Percentiles rank a stretch among this genome's conserved stretches.
These are phyloP conservation scores for Articulospora tetracladia DNA, from an alignment of 495 filamentous ascomycete genomes.

Conservation along the genomic window DNA sequence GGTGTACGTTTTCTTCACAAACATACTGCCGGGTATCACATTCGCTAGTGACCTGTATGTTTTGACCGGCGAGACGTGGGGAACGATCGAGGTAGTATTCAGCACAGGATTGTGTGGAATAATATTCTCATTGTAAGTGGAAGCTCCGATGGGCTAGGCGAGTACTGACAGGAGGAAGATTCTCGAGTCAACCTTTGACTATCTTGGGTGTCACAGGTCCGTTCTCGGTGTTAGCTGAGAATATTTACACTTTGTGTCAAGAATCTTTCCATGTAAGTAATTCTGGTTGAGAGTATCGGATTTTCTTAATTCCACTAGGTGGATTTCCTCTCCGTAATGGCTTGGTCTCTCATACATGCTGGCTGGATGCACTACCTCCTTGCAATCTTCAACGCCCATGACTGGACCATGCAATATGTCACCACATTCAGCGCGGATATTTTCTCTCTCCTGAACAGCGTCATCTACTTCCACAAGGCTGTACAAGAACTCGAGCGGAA, in stretches of 20 bases:
- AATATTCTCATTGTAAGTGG: conserved; percentile 59
- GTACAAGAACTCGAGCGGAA: conserved; percentile 63
- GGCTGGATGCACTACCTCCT: conserved; percentile 67
- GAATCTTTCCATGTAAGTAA: conserved; percentile 50
- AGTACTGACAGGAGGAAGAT: conserved; percentile 32
- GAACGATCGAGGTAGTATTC: conserved; percentile 68
- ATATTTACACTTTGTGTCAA: conserved; percentile 58
- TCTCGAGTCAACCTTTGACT: conserved; percentile 66
- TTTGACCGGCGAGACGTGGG: conserved; percentile 62
- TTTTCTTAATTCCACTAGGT: conserved; percentile 36
- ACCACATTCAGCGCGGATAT: conserved; percentile 70
- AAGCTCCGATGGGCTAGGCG: not conserved
- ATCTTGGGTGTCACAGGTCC: conserved; percentile 71
- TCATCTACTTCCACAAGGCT: conserved; percentile 76
- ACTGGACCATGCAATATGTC: conserved; percentile 77
- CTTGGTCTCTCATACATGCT: conserved; percentile 69
- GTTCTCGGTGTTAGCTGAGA: conserved; percentile 70
- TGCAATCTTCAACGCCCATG: conserved; percentile 68
- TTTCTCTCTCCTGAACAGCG: conserved; percentile 66
- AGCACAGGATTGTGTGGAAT: conserved; percentile 66
- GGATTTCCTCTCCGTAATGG: conserved; percentile 68
- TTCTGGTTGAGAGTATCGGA: not conserved
- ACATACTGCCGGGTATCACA: conserved; percentile 68
- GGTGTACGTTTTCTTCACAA: conserved; percentile 74
- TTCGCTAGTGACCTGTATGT: conserved; percentile 69